Conservation (phyloP, 768 basidiomycete species). For the Panaeolus cyanescens region DNA sequence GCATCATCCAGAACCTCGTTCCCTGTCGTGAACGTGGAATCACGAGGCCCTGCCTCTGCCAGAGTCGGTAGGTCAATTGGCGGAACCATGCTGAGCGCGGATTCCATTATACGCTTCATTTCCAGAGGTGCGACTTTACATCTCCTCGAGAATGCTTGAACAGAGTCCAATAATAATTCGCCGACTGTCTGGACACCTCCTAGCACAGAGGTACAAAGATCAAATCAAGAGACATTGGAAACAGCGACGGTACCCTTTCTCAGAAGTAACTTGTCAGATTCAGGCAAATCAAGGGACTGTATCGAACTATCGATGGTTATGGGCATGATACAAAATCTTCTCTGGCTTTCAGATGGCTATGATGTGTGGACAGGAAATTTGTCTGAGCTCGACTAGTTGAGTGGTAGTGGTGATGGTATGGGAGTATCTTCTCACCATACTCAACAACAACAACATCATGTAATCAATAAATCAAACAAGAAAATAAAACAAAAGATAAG, state of each 20-base stretch:
- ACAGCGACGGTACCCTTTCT: conserved; percentile 28
- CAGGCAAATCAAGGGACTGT: neutral
- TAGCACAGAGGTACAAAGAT: conserved; percentile 21
- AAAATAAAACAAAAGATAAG: neutral
- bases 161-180: conserved; percentile 51
- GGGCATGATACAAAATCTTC: neutral
- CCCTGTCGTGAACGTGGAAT: conserved; percentile 70
- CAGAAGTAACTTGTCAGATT: conserved; percentile 15
- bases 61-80: conserved; percentile 40
- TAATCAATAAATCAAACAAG: conserved; percentile 3
- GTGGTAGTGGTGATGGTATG: too few relatives aligned
- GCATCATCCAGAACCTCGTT: conserved; percentile 66
- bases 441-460: conserved; percentile 1
- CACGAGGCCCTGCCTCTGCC: conserved; percentile 35
- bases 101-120: conserved; percentile 50
- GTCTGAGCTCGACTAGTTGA: neutral
- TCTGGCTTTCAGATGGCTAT: neutral
- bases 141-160: conserved; percentile 55
- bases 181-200: conserved; percentile 48
- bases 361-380: neutral
- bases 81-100: conserved; percentile 44
- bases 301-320: neutral
- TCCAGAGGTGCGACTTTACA: conserved; percentile 55
- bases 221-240: neutral
- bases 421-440: neutral